Base-by-base conservation (phyloP, 495 filamentous ascomycete genomes). In the Neurospora pannonica region DNA sequence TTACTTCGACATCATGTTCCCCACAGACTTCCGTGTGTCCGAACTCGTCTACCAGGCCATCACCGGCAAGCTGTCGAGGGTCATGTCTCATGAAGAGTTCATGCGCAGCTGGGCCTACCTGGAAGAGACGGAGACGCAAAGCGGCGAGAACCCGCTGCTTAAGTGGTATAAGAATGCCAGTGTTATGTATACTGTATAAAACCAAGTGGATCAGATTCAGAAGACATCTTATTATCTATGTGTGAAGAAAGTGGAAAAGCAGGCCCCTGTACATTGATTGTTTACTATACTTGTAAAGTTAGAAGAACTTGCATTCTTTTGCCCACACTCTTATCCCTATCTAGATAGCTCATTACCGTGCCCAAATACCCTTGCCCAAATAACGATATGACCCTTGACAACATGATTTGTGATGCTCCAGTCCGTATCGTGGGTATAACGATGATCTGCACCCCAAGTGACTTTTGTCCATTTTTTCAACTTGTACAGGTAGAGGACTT, bases 1-100 rank as follows among this genome's bases (percentile, higher is more conserved):
- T 15, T 97, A 97, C 82, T 99, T 99, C 77, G 97, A 98, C 82
- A 98, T 99, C 81, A 89, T 99, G 78, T 99, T 99, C 84, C 96
- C 96, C 0, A 98, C 95, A 15, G 91, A 99, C 80, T 99, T 98
- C 82, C 86, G 88, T 40, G 90, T 94, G 46, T 88, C 95, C 81
- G 93, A 98, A 81, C 90, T 92, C 77, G 89, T 98, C 75, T 99
- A 99, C 83, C 89, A 92, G 71, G 94, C 94, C 38, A 86, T 98
- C 72, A 99, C 96, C 0, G 94, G 94, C 24, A 96, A 95, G 81
- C 83, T 98, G 76, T 97, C 95, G 5, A 87, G 92, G 40, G 93
- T 97, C 24, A 85, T 92, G 80, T 88, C 88, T 62, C 96, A 99
- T 77, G 94, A 97, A 80, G 93, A 97, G 73, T 99, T 98, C 79